Base-by-base conservation (phyloP, 345 rosid genomes). In the Pugionium dolabratum region DNA sequence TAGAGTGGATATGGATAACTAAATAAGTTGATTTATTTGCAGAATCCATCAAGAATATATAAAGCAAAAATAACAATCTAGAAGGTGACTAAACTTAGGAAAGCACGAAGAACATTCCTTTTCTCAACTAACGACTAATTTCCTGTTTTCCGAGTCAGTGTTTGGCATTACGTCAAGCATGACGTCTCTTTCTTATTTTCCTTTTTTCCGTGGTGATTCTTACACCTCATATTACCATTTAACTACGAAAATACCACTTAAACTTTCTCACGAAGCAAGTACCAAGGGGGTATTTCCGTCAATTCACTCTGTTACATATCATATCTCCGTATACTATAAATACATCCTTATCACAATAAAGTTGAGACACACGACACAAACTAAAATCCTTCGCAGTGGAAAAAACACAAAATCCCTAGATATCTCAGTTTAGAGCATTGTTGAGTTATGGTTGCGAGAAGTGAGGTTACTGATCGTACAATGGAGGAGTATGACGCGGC, bases 361-460 rank as follows among this genome's bases (percentile, higher is more conserved):
- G 18, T 18, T 18, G 18, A 18, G 18, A 18, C 18, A 18, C 18
- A 18, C 0, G 18, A 18, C 18, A 18, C 18, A 18, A 18, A 18
- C 18, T 18, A 18, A 18, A 18, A 18, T 18, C 18, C 18, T 18
- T 18, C 0, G 0, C 18, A 18, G 18, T 18, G 18, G 18, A 18
- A 18, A 18, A 18, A 18, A 18, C 18, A 18, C 18, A 0, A 18
- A 18, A 18, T 18, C 18, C 18, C 18, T 18, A 18, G 18, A 18
- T 18, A 18, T 18, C 18, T 18, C 18, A 18, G 18, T 18, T 18
- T 18, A 18, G 18, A 18, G 18, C 18, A 18, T 18, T 18, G 18
- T 18, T 18, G 18, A 18, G 18, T 18, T 18, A 62, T 71, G 75
- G 85, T 88, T 80, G 91, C 75, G 60, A 41, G 2, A 69, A 79